A percentile compares a stretch with the other conserved stretches of the same genome.
Conservation (phyloP, 768 basidiomycete species). For the Russula virescens region DNA sequence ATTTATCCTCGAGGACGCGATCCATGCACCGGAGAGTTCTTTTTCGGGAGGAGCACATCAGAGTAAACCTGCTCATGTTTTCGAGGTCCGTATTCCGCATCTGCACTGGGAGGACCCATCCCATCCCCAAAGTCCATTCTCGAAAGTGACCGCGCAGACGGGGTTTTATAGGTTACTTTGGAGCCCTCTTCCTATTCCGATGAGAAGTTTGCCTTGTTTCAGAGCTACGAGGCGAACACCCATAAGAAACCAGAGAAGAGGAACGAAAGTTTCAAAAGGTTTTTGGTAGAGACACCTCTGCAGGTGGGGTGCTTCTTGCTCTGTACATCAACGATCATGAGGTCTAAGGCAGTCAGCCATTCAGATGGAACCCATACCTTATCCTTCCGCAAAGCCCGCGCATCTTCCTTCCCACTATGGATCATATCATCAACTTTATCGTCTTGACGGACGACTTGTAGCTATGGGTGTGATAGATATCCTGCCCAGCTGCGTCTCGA, state of each 20-base stretch:
- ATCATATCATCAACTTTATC: slow-evolving; percentile 89
- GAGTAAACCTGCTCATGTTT: slow-evolving; percentile 42
- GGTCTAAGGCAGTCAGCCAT: neutral
- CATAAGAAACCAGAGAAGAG: slow-evolving; percentile 61
- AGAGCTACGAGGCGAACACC: slow-evolving; percentile 70
- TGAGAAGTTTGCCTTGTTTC: slow-evolving; percentile 78
- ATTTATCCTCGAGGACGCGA: slow-evolving; percentile 42
- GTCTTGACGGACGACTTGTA: slow-evolving; percentile 72
- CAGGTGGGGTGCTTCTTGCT: slow-evolving; percentile 39
- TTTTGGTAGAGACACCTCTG: slow-evolving; percentile 77
- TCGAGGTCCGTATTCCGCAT: slow-evolving; percentile 46
- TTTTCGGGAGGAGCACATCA: slow-evolving; percentile 28
- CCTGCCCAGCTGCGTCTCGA: slow-evolving; percentile 77
- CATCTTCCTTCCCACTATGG: slow-evolving; percentile 78
- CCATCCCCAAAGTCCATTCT: neutral
- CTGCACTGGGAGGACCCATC: neutral
- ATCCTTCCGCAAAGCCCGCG: slow-evolving; percentile 40
- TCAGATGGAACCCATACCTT: slow-evolving; percentile 59
- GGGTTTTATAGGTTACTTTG: slow-evolving; percentile 50
- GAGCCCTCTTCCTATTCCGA: slow-evolving; percentile 70
- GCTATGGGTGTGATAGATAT: slow-evolving; percentile 90
- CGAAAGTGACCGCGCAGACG: neutral
- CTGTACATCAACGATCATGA: neutral
- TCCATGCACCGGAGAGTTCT: slow-evolving; percentile 52
- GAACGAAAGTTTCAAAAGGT: slow-evolving; percentile 53